Evolutionary conservation across 768 basidiomycete genomes (phyloP), one percentile per base, ranked within the genome.

Genomic region (Phlebiopsis flavidoalba): DNA sequence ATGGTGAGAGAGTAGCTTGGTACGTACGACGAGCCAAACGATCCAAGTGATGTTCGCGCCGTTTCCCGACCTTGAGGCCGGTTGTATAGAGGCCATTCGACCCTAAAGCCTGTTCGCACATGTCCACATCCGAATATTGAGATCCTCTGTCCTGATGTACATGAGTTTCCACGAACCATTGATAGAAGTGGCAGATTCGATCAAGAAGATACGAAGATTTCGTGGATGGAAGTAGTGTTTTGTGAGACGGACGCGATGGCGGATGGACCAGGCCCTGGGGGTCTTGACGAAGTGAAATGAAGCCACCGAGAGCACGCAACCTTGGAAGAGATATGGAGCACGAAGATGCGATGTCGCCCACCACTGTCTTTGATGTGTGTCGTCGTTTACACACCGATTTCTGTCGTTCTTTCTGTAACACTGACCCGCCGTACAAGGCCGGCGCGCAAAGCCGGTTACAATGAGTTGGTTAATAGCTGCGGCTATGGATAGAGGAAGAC

Each of bases 401-500:
- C 19, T 57, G 24, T 68, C 57, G 6, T 67, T 66, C 49, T 78
- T 69, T 14, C n/a, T 63, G n/a, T 4, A 78, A n/a, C n/a, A n/a
- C n/a, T n/a, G n/a, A n/a, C n/a, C 71, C 2, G 75, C 70, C 49
- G 73, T 61, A 79, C 69, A n/a, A n/a, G n/a, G n/a, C 1, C 83
- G 85, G 50, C 76, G 61, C 1, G 73, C 72, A 74, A 78, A 80
- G 15, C 82, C 84, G 2, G 76, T 72, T 35, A 80, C 73, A 66
- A 87, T 83, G 56, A 87, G n/a, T 68, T 10, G 85, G 84, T n/a
- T n/a, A n/a, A n/a, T 3, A 75, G 79, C n/a, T n/a, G n/a, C n/a
- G 3, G 84, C 71, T 67, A 48, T n/a, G 45, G 17, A n/a, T 46
- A 17, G 12, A 56, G 22, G 21, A 49, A 12, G 5, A 45, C 7